Percentiles rank a stretch among this genome's conserved stretches.
Evolutionary conservation across 1,284 basidiomycete genomes (phyloP).

Genomic region (Cryptococcus sp.): DNA sequence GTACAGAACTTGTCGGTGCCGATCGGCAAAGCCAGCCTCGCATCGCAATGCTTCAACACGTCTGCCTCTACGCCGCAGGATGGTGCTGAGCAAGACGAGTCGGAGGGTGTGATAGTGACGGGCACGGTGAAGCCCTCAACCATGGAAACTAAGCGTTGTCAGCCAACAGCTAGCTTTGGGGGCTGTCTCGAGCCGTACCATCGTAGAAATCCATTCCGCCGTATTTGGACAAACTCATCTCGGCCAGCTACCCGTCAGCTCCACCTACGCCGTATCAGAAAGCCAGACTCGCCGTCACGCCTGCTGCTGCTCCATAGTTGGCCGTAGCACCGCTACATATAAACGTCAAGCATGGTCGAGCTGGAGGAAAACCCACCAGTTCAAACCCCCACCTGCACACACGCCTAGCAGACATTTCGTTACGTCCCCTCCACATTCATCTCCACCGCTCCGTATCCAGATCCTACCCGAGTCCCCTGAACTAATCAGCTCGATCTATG

Average conservation of each 20-base stretch:
- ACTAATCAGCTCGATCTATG: background rate
- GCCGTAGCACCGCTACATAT: conserved; percentile 1
- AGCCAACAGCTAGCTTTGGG: background rate
- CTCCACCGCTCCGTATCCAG: conserved; percentile 6
- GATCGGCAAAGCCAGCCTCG: conserved; percentile 16
- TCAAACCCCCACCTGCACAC: conserved; percentile 7
- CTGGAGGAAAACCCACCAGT: conserved; percentile 13
- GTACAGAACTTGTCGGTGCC: conserved; percentile 20
- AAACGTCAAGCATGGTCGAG: background rate
- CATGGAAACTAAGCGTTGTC: conserved; percentile 23
- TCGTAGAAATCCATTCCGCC: conserved; percentile 17
- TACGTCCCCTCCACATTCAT: conserved; percentile 15
- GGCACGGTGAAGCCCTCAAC: conserved; percentile 26
- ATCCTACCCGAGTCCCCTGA: conserved; percentile 5
- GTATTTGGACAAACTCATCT: conserved; percentile 10
- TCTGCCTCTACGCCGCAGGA: conserved; percentile 20
- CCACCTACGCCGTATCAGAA: too few relatives aligned
- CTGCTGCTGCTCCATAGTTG: conserved; percentile 9
- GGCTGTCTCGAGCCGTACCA: conserved; percentile 17
- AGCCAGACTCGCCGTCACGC: conserved; percentile 13
- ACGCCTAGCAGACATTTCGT: conserved; percentile 16
- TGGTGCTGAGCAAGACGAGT: conserved; percentile 9
- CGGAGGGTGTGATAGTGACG: conserved; percentile 16
- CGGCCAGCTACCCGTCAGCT: conserved; percentile 13
- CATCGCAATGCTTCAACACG: conserved; percentile 20